These are phyloP conservation scores for Ganoderma meredithae DNA, from an alignment of 1,284 basidiomycete genomes.

Conservation along the genomic window DNA sequence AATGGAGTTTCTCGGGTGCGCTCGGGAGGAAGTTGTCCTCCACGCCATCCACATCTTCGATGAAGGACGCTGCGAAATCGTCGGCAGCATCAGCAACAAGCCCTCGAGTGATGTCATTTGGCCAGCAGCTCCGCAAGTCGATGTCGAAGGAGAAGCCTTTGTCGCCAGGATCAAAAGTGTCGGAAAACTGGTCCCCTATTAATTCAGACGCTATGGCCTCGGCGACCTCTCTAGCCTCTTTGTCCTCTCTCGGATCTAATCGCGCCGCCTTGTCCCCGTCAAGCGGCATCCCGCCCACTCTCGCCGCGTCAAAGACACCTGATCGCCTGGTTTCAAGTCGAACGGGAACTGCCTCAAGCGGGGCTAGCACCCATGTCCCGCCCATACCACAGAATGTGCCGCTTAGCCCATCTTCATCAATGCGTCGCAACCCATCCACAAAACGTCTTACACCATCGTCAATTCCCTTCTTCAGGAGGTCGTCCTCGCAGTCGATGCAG, in stretches of 20 bases:
- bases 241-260: slow-evolving; percentile 76
- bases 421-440: slow-evolving; percentile 72
- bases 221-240: slow-evolving; percentile 73
- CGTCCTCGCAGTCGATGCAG: slow-evolving; percentile 89
- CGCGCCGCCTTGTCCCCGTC: slow-evolving; percentile 52
- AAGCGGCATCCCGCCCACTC: slow-evolving; percentile 38
- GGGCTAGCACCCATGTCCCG: slow-evolving; percentile 65
- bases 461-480: slow-evolving; percentile 95
- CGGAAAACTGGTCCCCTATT: slow-evolving; percentile 68
- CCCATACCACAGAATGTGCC: slow-evolving; percentile 60
- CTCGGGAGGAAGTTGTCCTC: slow-evolving; percentile 82
- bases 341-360: slow-evolving; percentile 73
- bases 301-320: slow-evolving; percentile 53
- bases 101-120: slow-evolving; percentile 69
- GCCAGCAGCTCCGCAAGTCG: slow-evolving; percentile 69
- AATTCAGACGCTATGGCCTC: slow-evolving; percentile 79
- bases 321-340: slow-evolving; percentile 67
- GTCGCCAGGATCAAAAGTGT: slow-evolving; percentile 48
- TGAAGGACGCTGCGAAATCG: slow-evolving; percentile 53
- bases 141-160: slow-evolving; percentile 68
- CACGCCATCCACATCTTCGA: slow-evolving; percentile 68
- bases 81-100: slow-evolving; percentile 60
- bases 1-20: slow-evolving; percentile 95
- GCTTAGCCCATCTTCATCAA: slow-evolving; percentile 71
- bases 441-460: slow-evolving; percentile 91